A percentile compares a stretch with the other conserved stretches of the same genome.
Conservation (phyloP, 2,329 filamentous ascomycete genomes). For the Verticillium longisporum region DNA sequence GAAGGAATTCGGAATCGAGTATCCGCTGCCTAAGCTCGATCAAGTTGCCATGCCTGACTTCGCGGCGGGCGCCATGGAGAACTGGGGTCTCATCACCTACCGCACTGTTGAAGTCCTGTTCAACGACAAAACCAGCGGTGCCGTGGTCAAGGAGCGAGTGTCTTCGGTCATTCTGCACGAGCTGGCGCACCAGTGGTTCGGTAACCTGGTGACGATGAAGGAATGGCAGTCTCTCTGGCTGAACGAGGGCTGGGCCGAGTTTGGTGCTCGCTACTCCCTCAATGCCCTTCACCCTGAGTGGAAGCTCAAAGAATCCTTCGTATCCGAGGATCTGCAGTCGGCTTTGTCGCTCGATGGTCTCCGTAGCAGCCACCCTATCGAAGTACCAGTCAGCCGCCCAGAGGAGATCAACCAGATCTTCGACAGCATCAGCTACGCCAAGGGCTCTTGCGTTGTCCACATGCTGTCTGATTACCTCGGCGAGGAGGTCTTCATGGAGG, state of each 20-base stretch:
- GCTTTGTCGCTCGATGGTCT: constrained; percentile 84
- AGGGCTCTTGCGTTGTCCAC: constrained; percentile 89
- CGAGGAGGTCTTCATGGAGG: constrained; percentile 88
- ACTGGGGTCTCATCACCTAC: constrained; percentile 95
- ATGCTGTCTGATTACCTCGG: constrained; percentile 97
- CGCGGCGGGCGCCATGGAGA: constrained; percentile 80
- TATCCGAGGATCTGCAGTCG: constrained; percentile 84
- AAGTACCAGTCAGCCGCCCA: constrained; percentile 90
- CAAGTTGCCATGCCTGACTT: constrained; percentile 97
- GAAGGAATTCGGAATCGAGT: constrained; percentile 82
- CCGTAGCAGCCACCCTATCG: constrained; percentile 91
- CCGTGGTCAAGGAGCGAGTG: constrained; percentile 83
- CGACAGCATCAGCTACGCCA: constrained; percentile 94
- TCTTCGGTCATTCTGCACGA: constrained; percentile 97
- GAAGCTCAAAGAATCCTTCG: constrained; percentile 96
- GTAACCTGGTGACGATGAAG: constrained; percentile 95
- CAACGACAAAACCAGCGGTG: constrained; percentile 86
- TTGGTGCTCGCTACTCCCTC: constrained; percentile 58
- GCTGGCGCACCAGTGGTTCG: constrained; percentile 96
- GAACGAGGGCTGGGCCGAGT: constrained; percentile 78
- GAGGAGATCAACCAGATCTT: constrained; percentile 99
- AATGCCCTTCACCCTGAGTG: constrained; percentile 95
- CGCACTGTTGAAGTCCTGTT: constrained; percentile 85
- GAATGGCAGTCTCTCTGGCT: constrained; percentile 98
- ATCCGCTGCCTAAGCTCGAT: constrained; percentile 90